Evolutionary conservation across 352 stramenopile genomes (phyloP).

Genomic region (Globisporangium barbulae): DNA sequence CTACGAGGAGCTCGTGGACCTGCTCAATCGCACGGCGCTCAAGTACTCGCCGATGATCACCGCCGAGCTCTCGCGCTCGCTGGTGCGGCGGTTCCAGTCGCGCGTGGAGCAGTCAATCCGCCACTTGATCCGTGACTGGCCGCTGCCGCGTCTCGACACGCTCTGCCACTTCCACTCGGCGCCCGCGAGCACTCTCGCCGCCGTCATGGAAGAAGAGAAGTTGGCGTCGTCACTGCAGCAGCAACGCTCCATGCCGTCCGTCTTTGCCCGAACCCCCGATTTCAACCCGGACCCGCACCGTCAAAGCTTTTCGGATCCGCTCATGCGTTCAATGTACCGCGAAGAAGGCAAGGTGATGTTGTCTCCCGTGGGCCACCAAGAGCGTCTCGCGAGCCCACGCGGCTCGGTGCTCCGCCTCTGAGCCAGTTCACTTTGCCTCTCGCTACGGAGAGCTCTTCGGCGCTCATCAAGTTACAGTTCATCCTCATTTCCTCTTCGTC

Average conservation of each 20-base stretch:
- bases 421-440: background rate
- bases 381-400: background rate
- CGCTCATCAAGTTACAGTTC: background rate
- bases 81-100: constrained; percentile 48
- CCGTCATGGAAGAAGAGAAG: constrained; percentile 17
- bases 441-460: background rate
- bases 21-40: constrained; percentile 47
- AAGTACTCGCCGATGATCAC: constrained; percentile 43
- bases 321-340: constrained; percentile 3
- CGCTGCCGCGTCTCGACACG: constrained; percentile 30
- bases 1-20: constrained; percentile 59
- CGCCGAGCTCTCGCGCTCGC: constrained; percentile 41
- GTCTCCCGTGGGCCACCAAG: background rate
- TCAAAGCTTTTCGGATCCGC: constrained; percentile 1
- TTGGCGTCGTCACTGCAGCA: constrained; percentile 8
- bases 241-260: constrained; percentile 2
- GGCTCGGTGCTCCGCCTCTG: constrained; percentile 2
- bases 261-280: background rate
- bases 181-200: constrained; percentile 6
- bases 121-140: constrained; percentile 49
- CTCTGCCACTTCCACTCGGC: constrained; percentile 31
- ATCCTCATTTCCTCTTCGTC: background rate
- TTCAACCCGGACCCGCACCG: background rate
- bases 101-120: constrained; percentile 48
- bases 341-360: background rate